Percentiles rank a stretch among this genome's conserved stretches.
These are phyloP conservation scores for Coniochaeta sp. DNA, from an alignment of 2,329 filamentous ascomycete species.

Conservation along the genomic window DNA sequence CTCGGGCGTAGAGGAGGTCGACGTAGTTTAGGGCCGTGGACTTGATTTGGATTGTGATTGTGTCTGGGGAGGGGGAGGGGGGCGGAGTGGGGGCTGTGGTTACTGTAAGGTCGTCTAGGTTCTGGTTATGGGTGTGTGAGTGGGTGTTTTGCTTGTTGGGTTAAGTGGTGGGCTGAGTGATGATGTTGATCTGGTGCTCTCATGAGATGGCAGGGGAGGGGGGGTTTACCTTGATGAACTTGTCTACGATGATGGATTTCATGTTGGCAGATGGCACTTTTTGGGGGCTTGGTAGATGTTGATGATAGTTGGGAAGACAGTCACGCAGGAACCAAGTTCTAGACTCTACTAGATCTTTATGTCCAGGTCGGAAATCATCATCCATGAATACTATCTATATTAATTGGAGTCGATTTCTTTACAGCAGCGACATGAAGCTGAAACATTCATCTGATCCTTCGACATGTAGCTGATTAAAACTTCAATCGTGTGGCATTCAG, in stretches of 20 bases:
- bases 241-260: background rate
- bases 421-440: too few relatives aligned
- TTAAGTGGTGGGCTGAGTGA: background rate
- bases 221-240: background rate
- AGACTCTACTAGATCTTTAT: too few relatives aligned
- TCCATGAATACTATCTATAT: background rate
- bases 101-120: background rate
- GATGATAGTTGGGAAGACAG: background rate
- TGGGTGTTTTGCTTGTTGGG: too few relatives aligned
- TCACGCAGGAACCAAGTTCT: too few relatives aligned
- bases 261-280: background rate
- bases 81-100: background rate
- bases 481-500: too few relatives aligned
- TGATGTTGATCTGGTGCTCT: too few relatives aligned
- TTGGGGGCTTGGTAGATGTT: background rate
- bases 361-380: background rate
- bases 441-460: too few relatives aligned
- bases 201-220: too few relatives aligned
- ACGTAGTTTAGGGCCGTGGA: constrained; percentile 53
- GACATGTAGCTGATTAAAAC: too few relatives aligned
- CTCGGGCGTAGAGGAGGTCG: constrained; percentile 50
- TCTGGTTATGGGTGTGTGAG: background rate
- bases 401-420: too few relatives aligned
- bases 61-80: background rate
- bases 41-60: constrained; percentile 24